Base-by-base conservation (phyloP, 305 asterid species). In the Fraxinus floribunda region DNA sequence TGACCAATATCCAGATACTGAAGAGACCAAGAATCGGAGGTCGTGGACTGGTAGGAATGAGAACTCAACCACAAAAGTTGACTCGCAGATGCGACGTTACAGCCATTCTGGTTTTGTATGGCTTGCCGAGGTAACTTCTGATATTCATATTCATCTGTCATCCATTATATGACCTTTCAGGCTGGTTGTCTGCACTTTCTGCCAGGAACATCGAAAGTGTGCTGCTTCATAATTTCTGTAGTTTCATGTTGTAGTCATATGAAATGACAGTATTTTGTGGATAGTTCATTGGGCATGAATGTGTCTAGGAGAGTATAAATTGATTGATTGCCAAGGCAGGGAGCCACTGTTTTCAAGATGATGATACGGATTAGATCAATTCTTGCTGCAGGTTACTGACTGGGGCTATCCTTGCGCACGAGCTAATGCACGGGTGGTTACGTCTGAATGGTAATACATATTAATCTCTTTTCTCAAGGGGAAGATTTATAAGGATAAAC, bases 341-440 rank as follows among this genome's bases (percentile, higher is more conserved):
- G 15, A 41, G 18, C 62, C 66, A 5, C 3, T 55, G 64, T 55
- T n/a, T 62, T 62, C 32, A 62, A 62, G 32, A 7, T 7, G 32
- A 62, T 20, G 71, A 20, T 62, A 62, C 71, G 4, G 71, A 62
- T 22, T 8, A 62, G 35, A 75, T 57, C 72, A 35, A 68, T 57
- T 78, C 78, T 46, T 81, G 82, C 22, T 86, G 86, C 95, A 95
- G 99, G 86, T 90, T 94, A 80, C 90, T 95, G 72, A 95, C 98
- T 9, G 99, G 99, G 77, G 98, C 97, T 66, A 94, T 94, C 85
- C 97, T 95, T 60, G 97, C 99, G 32, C 99, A 95, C 35, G 99
- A 95, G 89, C 80, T 94, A 78, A 95, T 95, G 99, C 99, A 95
- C 49, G 99, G 93, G 86, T 95, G 99, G 99, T 78, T 95, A 79